Conservation (phyloP, 352 stramenopile species). For the Halophytophthora polymorphica region DNA sequence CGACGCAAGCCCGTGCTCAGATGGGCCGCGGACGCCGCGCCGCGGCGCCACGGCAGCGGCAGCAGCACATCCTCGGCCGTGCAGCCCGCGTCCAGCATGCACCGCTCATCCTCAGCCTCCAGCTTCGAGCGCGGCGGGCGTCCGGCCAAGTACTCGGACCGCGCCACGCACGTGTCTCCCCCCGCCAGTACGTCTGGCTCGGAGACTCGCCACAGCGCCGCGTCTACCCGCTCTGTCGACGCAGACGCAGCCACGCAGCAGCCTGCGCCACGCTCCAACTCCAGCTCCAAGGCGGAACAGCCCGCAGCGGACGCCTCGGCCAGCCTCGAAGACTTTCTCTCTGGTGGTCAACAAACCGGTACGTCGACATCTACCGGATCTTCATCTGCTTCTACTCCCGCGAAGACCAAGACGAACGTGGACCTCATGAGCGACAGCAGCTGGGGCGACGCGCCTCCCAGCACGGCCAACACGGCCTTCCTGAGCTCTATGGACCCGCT, state of each 20-base stretch:
- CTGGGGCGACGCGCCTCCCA: slow-evolving; percentile 36
- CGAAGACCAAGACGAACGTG: slow-evolving; percentile 32
- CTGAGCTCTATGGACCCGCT: slow-evolving; percentile 68
- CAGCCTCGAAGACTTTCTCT: slow-evolving; percentile 79
- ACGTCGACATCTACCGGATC: slow-evolving; percentile 9
- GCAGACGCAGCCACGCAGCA: slow-evolving; percentile 22
- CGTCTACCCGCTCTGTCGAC: slow-evolving; percentile 13
- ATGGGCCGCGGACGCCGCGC: slow-evolving; percentile 33
- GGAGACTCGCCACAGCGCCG: slow-evolving; percentile 25
- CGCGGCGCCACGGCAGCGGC: slow-evolving; percentile 21
- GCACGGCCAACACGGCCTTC: slow-evolving; percentile 40
- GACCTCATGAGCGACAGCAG: slow-evolving; percentile 73
- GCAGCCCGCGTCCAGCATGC: slow-evolving; percentile 26
- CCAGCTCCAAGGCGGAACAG: slow-evolving; percentile 22
- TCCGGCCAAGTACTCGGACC: slow-evolving; percentile 68
- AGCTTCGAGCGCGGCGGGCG: slow-evolving; percentile 52
- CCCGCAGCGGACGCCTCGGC: slow-evolving; percentile 23
- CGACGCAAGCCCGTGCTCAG: slow-evolving; percentile 71
- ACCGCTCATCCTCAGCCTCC: slow-evolving; percentile 40
- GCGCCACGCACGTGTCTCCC: slow-evolving; percentile 15
- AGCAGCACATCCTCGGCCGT: slow-evolving; percentile 16
- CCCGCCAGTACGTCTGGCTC: no score
- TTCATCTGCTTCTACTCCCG: slow-evolving; percentile 4
- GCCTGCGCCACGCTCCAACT: slow-evolving; percentile 30
- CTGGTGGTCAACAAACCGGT: slow-evolving; percentile 40